Base-by-base conservation (phyloP, 805 yeast species). In the Saccharomyces jurei region DNA sequence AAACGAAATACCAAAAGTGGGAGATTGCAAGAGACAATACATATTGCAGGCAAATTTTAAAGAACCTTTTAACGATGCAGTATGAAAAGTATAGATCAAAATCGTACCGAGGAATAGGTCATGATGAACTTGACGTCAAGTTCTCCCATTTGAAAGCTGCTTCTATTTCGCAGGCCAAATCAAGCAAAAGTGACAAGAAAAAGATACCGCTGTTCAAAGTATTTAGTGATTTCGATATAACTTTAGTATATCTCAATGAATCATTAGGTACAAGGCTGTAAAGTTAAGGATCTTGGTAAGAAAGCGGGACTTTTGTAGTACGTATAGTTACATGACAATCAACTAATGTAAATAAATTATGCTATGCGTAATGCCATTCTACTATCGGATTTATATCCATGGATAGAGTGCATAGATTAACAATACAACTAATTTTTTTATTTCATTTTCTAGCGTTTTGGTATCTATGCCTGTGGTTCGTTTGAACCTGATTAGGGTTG, bases 11-110 rank as follows among this genome's bases (percentile, higher is more conserved):
- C 9, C 21, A 9, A 3, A 55, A 50, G 22, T 27, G 41, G 28
- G 48, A 50, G 4, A 31, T 56, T 21, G 54, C 55, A 21, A 52
- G 52, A 29, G 69, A 66, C 41, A 61, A 61, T 36, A 51, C 56
- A 14, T 46, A 50, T 8, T 65, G 68, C 25, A 59, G 59, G 22
- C 62, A 60, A 28, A 60, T 69, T 8, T 28, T 68, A 28, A 66
- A 66, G 48, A 69, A 68, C 52, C 26, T 69, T 10, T 50, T 69
- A 22, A 61, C 67, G 4, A 52, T 64, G 49, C 69, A 67, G 49
- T 66, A 55, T 52, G 63, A 66, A 26, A 67, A 63, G 36, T 48
- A 56, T 14, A 54, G 52, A 6, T 48, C 57, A 41, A 53, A 60
- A 2, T 48, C 55, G 5, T 52, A 41, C 21, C 54, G 54, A 9